Percentiles rank a stretch among this genome's conserved stretches.
Conservation (phyloP, 805 yeast species). For the Candida pseudoglaebosa region DNA sequence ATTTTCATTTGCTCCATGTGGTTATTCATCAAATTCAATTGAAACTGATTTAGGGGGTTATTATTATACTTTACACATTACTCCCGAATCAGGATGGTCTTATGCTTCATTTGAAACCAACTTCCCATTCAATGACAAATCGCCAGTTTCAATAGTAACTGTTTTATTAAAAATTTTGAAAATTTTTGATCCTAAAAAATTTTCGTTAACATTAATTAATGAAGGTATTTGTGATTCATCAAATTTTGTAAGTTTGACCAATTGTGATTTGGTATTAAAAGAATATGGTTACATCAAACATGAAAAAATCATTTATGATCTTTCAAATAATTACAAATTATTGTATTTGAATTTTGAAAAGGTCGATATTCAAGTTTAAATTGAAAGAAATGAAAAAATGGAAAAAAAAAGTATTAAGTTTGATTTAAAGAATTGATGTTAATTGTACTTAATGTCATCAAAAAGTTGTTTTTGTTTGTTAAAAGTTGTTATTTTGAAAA, state of each 20-base stretch:
- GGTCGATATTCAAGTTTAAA: neutral
- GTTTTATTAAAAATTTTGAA: constrained; percentile 57
- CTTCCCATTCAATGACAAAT: constrained; percentile 46
- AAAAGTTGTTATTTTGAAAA: no score
- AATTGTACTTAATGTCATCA: no score
- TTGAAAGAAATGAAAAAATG: no score
- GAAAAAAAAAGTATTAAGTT: no score
- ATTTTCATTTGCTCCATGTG: constrained; percentile 91
- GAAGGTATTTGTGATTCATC: constrained; percentile 8
- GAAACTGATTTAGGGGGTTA: constrained; percentile 42
- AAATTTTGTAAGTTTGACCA: constrained; percentile 8
- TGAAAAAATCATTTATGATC: constrained; percentile 70
- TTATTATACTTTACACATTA: constrained; percentile 83
- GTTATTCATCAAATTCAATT: constrained; percentile 85
- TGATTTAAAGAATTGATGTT: no score
- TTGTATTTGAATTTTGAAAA: constrained; percentile 64
- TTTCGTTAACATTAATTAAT: constrained; percentile 46
- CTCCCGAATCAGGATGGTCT: constrained; percentile 93
- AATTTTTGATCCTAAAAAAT: constrained; percentile 71
- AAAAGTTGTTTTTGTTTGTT: no score
- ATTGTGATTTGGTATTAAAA: constrained; percentile 25
- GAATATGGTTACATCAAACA: constrained; percentile 49
- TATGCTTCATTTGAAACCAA: constrained; percentile 95
- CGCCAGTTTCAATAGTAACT: constrained; percentile 43
- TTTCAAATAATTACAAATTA: constrained; percentile 64